Conservation (phyloP, 345 rosid species). For the Camelina laxa region DNA sequence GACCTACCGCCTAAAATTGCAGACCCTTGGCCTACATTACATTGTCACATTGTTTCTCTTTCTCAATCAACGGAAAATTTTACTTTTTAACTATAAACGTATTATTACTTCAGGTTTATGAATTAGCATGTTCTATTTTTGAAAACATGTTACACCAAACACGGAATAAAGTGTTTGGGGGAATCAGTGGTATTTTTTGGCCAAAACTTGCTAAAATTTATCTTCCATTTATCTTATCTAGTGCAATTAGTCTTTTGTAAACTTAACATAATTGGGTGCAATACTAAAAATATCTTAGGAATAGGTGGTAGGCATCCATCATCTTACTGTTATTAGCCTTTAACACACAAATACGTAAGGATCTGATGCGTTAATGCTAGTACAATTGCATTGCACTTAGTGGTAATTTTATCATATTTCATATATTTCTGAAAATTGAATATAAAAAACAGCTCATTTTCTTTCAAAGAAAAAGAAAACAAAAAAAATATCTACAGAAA, state of each 20-base stretch:
- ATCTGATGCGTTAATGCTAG: background rate
- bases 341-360: background rate
- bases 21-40: background rate
- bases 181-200: background rate
- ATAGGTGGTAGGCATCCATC: background rate
- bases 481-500: background rate
- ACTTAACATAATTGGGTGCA: background rate
- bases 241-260: no score
- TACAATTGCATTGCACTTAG: slow-evolving; percentile 4
- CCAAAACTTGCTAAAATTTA: background rate
- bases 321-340: background rate
- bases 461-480: background rate
- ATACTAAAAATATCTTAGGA: background rate
- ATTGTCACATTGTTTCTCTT: background rate
- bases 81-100: background rate
- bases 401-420: background rate
- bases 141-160: background rate
- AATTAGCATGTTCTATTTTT: background rate
- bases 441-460: background rate
- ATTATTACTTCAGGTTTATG: background rate
- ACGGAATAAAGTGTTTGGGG: background rate
- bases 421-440: background rate
- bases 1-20: slow-evolving; percentile 5
- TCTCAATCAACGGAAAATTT: background rate
- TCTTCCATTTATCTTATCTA: background rate